These are phyloP conservation scores for Erodium moschatum DNA, from an alignment of 441 rosid genomes.

Conservation along the genomic window DNA sequence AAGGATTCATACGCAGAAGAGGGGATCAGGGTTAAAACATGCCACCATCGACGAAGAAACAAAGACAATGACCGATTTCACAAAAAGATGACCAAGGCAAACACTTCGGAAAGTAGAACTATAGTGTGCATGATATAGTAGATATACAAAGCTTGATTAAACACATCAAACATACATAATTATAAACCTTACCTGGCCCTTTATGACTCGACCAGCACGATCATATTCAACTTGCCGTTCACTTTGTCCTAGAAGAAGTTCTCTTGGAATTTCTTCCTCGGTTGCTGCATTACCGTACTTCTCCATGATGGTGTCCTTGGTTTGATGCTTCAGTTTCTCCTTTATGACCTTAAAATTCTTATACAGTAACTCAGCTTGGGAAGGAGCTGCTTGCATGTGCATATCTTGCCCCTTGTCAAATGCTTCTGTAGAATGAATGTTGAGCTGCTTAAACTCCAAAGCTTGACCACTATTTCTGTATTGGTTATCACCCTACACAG, in stretches of 20 bases:
- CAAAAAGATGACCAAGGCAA: neutral
- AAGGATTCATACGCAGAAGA: neutral
- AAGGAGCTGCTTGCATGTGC: slow-evolving; percentile 88
- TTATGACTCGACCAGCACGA: slow-evolving; percentile 48
- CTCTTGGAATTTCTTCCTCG: slow-evolving; percentile 58
- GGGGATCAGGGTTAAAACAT: neutral
- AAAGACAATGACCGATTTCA: neutral
- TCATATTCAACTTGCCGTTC: slow-evolving; percentile 72
- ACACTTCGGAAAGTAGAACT: neutral
- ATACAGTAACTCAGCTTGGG: slow-evolving; percentile 69
- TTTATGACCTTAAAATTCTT: slow-evolving; percentile 53
- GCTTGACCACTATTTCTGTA: slow-evolving; percentile 79
- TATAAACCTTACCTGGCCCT: slow-evolving; percentile 39
- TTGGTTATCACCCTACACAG: slow-evolving; percentile 69
- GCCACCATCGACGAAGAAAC: neutral
- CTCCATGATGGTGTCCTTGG: slow-evolving; percentile 62
- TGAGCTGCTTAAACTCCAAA: slow-evolving; percentile 72
- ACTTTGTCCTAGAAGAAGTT: slow-evolving; percentile 64
- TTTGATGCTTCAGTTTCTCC: slow-evolving; percentile 55
- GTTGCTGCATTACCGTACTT: slow-evolving; percentile 80
- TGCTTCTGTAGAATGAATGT: slow-evolving; percentile 72
- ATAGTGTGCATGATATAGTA: neutral
- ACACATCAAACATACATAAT: neutral
- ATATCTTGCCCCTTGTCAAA: slow-evolving; percentile 89
- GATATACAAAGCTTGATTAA: neutral